Conservation (phyloP, 441 rosid genomes). For the Erysimum cheiri region DNA sequence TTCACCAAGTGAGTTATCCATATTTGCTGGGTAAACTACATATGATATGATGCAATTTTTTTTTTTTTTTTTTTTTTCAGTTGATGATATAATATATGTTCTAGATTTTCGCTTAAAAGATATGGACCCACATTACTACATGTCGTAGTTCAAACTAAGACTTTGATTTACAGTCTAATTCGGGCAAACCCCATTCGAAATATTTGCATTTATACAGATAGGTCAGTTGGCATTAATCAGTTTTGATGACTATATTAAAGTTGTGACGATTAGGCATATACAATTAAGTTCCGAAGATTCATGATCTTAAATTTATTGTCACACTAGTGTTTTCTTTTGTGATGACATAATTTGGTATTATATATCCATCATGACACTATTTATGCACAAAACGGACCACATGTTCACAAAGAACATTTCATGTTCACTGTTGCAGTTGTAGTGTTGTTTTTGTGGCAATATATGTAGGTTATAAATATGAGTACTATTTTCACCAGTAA, state of each 20-base stretch:
- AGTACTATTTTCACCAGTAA: slow-evolving; percentile 44
- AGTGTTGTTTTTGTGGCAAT: slow-evolving; percentile 40
- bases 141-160: slow-evolving; percentile 6
- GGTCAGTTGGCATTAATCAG: neutral
- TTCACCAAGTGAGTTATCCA: neutral
- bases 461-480: slow-evolving; percentile 36
- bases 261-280: slow-evolving; percentile 18
- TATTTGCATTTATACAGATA: neutral
- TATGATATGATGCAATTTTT: neutral
- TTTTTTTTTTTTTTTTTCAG: neutral
- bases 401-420: slow-evolving; percentile 43
- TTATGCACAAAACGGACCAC: slow-evolving; percentile 44
- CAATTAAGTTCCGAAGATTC: neutral
- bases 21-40: neutral
- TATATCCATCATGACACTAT: slow-evolving; percentile 44
- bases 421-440: slow-evolving; percentile 44
- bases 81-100: neutral
- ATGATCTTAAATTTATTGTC: slow-evolving; percentile 11
- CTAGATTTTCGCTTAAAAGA: neutral
- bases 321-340: slow-evolving; percentile 13
- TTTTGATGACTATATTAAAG: neutral
- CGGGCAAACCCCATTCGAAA: neutral
- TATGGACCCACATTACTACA: neutral
- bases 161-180: neutral
- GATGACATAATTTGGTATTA: slow-evolving; percentile 34